phyloP scores from a whole-genome alignment of 495 filamentous ascomycete genomes.

The Filosporella fistucella region DNA sequence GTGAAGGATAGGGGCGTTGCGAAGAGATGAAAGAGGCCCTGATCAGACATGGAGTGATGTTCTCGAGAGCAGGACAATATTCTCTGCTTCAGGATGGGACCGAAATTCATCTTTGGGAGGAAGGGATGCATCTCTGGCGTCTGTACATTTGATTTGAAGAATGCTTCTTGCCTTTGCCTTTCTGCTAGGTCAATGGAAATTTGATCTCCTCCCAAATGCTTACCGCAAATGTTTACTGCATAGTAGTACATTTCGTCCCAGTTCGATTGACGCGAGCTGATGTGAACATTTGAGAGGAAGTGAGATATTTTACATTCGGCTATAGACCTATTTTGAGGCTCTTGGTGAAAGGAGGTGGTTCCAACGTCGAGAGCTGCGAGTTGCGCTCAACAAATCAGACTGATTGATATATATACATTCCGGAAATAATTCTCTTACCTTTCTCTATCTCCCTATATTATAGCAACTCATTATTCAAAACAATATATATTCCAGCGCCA shows the following conservation, averaged over 20 bases:
- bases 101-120: constrained; percentile 19
- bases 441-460: too few species aligned
- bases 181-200: constrained; percentile 18
- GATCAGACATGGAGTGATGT: constrained; percentile 21
- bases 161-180: constrained; percentile 24
- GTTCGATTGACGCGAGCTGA: background rate
- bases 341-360: too few species aligned
- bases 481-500: too few species aligned
- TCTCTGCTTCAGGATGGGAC: constrained; percentile 20
- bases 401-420: too few species aligned
- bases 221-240: too few species aligned
- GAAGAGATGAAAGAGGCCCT: constrained; percentile 14
- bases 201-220: constrained; percentile 17
- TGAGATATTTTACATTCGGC: too few species aligned
- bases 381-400: too few species aligned
- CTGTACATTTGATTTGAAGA: constrained; percentile 21
- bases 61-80: constrained; percentile 19
- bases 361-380: background rate
- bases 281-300: background rate
- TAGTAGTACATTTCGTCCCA: background rate
- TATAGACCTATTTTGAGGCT: too few species aligned
- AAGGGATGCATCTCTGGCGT: constrained; percentile 24
- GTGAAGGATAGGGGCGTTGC: constrained; percentile 12
- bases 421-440: too few species aligned
- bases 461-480: too few species aligned